Conservation (phyloP, 768 basidiomycete genomes). For the Amylocystis lapponica region DNA sequence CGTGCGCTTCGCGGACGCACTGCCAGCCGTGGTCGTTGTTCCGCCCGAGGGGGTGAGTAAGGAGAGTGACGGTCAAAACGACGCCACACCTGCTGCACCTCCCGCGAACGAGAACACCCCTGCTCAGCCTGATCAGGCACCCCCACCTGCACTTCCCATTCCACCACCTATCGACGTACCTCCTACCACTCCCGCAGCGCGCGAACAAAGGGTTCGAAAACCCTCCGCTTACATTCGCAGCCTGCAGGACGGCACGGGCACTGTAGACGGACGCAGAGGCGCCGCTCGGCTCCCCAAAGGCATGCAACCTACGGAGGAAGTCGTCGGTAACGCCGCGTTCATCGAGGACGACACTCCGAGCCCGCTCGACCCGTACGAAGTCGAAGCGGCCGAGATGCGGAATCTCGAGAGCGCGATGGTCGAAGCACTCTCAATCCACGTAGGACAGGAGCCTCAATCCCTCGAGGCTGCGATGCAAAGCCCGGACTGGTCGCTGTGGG, state of each 20-base stretch:
- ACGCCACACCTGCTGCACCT: too few species aligned
- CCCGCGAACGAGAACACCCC: background rate
- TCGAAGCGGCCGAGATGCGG: background rate
- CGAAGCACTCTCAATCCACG: constrained; percentile 21
- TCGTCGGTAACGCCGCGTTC: background rate
- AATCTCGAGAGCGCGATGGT: constrained; percentile 1
- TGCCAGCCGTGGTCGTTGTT: constrained; percentile 1
- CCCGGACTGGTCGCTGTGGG: too few species aligned
- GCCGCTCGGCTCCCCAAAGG: background rate
- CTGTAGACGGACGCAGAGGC: background rate
- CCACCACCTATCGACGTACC: too few species aligned
- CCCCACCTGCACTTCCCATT: background rate
- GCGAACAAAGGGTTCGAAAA: background rate
- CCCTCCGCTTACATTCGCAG: too few species aligned
- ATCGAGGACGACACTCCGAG: too few species aligned
- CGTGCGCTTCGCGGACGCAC: constrained; percentile 10
- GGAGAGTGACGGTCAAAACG: background rate
- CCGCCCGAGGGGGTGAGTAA: constrained; percentile 9
- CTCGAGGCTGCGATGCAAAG: too few species aligned
- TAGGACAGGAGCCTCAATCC: constrained; percentile 33
- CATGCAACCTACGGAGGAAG: background rate
- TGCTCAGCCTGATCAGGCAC: background rate
- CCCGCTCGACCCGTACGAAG: constrained; percentile 4
- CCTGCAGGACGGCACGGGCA: too few species aligned
- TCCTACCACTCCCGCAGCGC: too few species aligned